Evolutionary conservation across 345 rosid species (phyloP).

Genomic region (Cardamine resedifolia): DNA sequence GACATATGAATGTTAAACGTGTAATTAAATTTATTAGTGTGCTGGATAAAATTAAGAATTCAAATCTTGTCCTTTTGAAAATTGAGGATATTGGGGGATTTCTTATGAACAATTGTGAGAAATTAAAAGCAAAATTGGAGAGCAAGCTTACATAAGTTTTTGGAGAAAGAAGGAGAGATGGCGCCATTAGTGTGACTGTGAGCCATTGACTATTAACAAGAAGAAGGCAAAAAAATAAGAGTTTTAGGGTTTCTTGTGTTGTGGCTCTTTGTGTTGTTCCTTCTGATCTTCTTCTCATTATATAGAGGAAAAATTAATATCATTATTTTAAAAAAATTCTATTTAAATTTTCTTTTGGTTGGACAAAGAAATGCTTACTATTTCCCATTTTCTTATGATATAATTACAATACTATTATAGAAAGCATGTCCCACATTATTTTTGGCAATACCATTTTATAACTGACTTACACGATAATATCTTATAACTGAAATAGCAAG

Average conservation of each 20-base stretch:
- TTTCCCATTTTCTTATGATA: constrained; percentile 5
- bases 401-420: background rate
- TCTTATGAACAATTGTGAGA: background rate
- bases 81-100: background rate
- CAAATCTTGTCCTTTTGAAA: background rate
- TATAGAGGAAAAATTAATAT: constrained; percentile 22
- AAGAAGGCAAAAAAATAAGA: background rate
- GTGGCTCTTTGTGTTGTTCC: constrained; percentile 23
- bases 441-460: background rate
- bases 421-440: background rate
- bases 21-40: background rate
- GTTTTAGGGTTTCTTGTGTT: constrained; percentile 7
- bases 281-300: constrained; percentile 26
- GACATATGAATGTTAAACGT: constrained; percentile 6
- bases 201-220: constrained; percentile 33
- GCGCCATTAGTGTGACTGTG: constrained; percentile 29
- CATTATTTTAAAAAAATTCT: background rate
- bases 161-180: constrained; percentile 31
- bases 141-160: constrained; percentile 23
- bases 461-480: background rate
- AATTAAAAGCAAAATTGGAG: background rate
- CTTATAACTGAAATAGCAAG: background rate
- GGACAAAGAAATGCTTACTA: constrained; percentile 9
- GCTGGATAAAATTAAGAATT: background rate
- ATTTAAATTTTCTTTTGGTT: background rate